These are phyloP conservation scores for Cicer judaicum DNA, from an alignment of 306 rosid genomes.

Conservation along the genomic window DNA sequence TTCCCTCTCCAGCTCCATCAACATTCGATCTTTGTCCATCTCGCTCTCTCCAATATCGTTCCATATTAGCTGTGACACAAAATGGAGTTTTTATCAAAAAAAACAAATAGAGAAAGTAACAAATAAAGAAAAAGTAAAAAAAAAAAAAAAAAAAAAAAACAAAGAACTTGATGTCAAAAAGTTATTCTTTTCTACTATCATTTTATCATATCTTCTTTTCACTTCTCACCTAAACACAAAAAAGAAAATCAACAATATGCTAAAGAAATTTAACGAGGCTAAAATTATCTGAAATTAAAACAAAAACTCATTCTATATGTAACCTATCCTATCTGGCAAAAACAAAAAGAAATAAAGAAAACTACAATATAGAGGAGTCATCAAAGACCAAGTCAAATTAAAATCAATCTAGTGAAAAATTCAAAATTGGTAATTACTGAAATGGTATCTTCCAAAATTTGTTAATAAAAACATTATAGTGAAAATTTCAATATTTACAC, in stretches of 20 bases:
- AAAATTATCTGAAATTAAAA: slow-evolving; percentile 19
- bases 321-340: background rate
- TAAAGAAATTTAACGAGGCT: slow-evolving; percentile 8
- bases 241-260: slow-evolving; percentile 25
- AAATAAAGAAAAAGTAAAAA: slow-evolving; percentile 11
- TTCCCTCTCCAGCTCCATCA: slow-evolving; percentile 86
- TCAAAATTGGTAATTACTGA: background rate
- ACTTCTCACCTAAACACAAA: slow-evolving; percentile 22
- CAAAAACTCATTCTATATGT: background rate
- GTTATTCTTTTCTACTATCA: background rate
- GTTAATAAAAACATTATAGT: slow-evolving; percentile 30
- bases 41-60: slow-evolving; percentile 92
- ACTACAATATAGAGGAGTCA: background rate
- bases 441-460: slow-evolving; percentile 2
- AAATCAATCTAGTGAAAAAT: background rate
- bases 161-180: background rate
- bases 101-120: background rate
- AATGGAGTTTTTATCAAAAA: slow-evolving; percentile 13
- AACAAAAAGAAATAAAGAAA: slow-evolving; percentile 9
- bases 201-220: background rate
- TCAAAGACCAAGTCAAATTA: slow-evolving; percentile 33
- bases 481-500: background rate
- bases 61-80: slow-evolving; percentile 90
- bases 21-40: slow-evolving; percentile 79
- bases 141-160: no score